Base-by-base conservation (phyloP, 2,329 filamentous ascomycete genomes). In the Penicillium sp. region DNA sequence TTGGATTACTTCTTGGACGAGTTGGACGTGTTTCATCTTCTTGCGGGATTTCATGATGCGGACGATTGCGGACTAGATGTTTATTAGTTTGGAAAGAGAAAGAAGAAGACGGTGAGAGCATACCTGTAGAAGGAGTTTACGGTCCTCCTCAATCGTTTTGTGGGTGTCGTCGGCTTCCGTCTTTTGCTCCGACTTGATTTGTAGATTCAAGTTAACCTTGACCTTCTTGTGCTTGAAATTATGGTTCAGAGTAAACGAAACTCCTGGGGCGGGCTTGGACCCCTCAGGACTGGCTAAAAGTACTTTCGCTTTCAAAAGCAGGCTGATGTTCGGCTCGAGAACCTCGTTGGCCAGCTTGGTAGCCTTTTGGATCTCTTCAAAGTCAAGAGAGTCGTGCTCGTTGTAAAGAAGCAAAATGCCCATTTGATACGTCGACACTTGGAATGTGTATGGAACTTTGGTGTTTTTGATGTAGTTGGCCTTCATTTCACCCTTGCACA, bases 31-130 rank as follows among this genome's bases (percentile, higher is more conserved):
- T 84, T 97, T 97, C 90, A 97, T 95, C 78, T 88, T 90, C 85
- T 99, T 97, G 60, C 94, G 88, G 3, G 93, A 95, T 80, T 99
- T 99, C 94, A 99, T 99, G 79, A 99, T 97, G 68, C 94, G 90
- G 57, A 99, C 94, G 73, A 99, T 97, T 23, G 93, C 92, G 61
- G 94, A 97, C 93, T 99, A 51, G 4, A 14, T 52, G 49, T 64
- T 59, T 65, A 61, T 45, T 47, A 16, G 38, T 62, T 76, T 5
- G 7, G 18, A 57, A 62, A 26, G 12, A 18, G 30, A 21, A 12
- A 9, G 3, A 30, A 11, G 40, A 54, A 60, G 42, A 43, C 16
- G 24, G 16, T 47, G 56, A 52, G 56, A 55, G 62, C 87, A 74
- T 83, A 96, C 93, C 87, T 99, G 94, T 71, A 97, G 89, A 58